These are phyloP conservation scores for Ophiostoma himal-ulmi DNA, from an alignment of 2,329 filamentous ascomycete species.

Conservation along the genomic window DNA sequence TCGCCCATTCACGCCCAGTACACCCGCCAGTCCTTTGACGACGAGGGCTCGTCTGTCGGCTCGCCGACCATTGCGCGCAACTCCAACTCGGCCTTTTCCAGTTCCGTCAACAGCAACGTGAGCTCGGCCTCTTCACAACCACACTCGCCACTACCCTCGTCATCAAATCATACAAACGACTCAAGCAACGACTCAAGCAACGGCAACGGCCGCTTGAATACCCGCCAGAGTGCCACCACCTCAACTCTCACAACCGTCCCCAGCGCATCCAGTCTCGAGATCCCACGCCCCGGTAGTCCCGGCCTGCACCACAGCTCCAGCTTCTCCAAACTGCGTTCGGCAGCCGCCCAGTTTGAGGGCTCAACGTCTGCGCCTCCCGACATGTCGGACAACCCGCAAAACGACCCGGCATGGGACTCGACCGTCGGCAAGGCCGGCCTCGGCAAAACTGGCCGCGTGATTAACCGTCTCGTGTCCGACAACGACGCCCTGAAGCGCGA, in stretches of 20 bases:
- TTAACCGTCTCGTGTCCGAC: constrained; percentile 74
- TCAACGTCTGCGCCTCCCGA: not conserved
- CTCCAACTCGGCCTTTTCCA: constrained; percentile 48
- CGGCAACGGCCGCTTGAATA: not conserved
- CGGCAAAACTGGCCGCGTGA: constrained; percentile 71
- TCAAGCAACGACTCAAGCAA: not conserved
- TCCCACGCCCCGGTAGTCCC: constrained; percentile 10
- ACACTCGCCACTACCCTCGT: constrained; percentile 23
- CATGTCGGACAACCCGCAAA: constrained; percentile 27
- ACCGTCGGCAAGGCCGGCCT: constrained; percentile 63
- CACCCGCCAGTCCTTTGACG: constrained; percentile 37
- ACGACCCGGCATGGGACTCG: constrained; percentile 49
- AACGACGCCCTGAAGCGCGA: constrained; percentile 73
- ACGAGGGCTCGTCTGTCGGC: constrained; percentile 37
- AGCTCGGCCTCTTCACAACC: constrained; percentile 42
- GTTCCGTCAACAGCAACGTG: constrained; percentile 50
- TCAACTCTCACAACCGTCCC: constrained; percentile 9
- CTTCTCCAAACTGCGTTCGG: constrained; percentile 19
- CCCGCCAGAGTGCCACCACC: constrained; percentile 21
- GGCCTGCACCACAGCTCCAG: constrained; percentile 23
- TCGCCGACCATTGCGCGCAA: constrained; percentile 33
- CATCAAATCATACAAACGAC: constrained; percentile 26
- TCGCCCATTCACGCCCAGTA: constrained; percentile 33
- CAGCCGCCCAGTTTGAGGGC: constrained; percentile 11
- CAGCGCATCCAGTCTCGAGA: constrained; percentile 12